Conservation (phyloP, 2,329 filamentous ascomycete species). For the Cryphonectria japonica region DNA sequence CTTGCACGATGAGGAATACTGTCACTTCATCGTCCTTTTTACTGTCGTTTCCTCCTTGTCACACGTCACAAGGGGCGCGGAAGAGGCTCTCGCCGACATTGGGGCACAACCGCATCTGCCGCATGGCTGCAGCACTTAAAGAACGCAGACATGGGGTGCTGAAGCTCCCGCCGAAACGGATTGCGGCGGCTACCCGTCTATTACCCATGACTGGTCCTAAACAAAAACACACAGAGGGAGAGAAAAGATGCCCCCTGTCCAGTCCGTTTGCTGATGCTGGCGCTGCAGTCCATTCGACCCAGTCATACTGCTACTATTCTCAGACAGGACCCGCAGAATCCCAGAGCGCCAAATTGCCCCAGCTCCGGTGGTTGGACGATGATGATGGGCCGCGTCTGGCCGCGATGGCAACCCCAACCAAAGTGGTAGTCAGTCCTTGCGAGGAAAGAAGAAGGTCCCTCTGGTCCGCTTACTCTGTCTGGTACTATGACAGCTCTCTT, state of each 20-base stretch:
- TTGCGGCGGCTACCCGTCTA: constrained; percentile 20
- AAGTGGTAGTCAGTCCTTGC: not conserved
- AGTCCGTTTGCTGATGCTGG: constrained; percentile 6
- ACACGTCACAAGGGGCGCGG: not conserved
- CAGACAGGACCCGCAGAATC: constrained; percentile 18
- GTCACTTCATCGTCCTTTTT: not conserved
- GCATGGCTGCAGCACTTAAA: constrained; percentile 19
- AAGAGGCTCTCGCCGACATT: constrained; percentile 14
- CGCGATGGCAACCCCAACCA: constrained; percentile 4
- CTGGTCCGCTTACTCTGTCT: not conserved
- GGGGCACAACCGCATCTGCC: constrained; percentile 14
- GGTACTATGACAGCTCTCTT: not conserved
- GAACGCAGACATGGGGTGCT: constrained; percentile 11
- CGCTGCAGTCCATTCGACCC: constrained; percentile 13
- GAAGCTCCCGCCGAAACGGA: constrained; percentile 14
- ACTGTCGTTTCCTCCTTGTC: not conserved
- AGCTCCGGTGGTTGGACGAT: not conserved
- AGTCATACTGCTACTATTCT: not conserved
- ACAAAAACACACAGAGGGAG: no score
- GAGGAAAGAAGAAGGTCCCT: not conserved
- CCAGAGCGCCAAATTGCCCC: not conserved
- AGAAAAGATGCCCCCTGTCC: constrained; percentile 17
- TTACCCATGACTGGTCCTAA: not conserved
- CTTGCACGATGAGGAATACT: not conserved
- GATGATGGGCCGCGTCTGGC: not conserved